Percentiles rank a stretch among this genome's conserved stretches.
These are phyloP conservation scores for Myxozyma lipomycoides DNA, from an alignment of 805 yeast genomes.

Conservation along the genomic window DNA sequence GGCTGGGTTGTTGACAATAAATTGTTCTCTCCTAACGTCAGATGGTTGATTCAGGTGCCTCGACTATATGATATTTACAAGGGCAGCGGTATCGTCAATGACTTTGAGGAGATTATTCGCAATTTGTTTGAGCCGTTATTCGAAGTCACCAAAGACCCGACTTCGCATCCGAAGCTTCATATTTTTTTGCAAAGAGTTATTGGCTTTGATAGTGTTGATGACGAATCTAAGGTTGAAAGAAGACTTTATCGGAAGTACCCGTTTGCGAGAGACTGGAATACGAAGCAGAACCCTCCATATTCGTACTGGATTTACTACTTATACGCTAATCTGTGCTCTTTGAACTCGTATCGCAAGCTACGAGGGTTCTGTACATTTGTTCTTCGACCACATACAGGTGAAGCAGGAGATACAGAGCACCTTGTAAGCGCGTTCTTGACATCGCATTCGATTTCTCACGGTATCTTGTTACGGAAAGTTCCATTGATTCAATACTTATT, in stretches of 20 bases:
- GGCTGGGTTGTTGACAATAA: conserved; percentile 93
- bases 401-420: conserved; percentile 99
- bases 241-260: conserved; percentile 80
- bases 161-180: conserved; percentile 83
- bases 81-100: conserved; percentile 61
- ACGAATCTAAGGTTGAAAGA: conserved; percentile 88
- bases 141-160: conserved; percentile 83
- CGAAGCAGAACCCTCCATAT: conserved; percentile 87
- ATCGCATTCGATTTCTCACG: conserved; percentile 92
- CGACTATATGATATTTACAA: conserved; percentile 87
- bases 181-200: conserved; percentile 88
- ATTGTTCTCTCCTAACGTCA: conserved; percentile 83
- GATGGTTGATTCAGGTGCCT: conserved; percentile 97
- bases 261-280: conserved; percentile 77
- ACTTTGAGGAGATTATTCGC: conserved; percentile 69
- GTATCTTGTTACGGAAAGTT: conserved; percentile 84
- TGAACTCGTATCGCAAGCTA: conserved; percentile 75
- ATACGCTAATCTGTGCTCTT: conserved; percentile 77
- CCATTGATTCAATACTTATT: conserved; percentile 93
- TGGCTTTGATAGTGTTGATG: conserved; percentile 98
- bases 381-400: conserved; percentile 98
- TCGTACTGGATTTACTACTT: conserved; percentile 89
- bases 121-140: conserved; percentile 85
- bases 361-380: conserved; percentile 84
- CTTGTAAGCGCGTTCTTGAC: conserved; percentile 82